Base-by-base conservation (phyloP, 495 filamentous ascomycete species). In the Xylaria longipes region DNA sequence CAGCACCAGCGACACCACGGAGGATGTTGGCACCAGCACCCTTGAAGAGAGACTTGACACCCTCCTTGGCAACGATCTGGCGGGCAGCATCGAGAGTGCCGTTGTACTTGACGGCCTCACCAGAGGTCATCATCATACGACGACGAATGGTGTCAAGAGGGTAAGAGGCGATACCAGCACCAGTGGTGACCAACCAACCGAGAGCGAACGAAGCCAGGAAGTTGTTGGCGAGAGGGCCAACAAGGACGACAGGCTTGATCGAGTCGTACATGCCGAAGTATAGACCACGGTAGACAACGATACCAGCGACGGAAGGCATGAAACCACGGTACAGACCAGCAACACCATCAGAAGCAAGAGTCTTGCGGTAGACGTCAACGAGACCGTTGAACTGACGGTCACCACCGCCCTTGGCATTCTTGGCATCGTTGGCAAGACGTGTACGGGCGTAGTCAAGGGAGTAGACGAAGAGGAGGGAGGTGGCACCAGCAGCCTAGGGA, bases 201-300 rank as follows among this genome's bases (percentile, higher is more conserved):
- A 99, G 95, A 80, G 89, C 78, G 94, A 98, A 99, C 68, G 96
- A 98, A 83, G 96, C 96, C 76, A 98, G 86, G 94, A 99, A 99
- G 91, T 94, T 97, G 87, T 94, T 94, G 87, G 94, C 91, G 79
- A 99, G 94, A 81, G 88, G 72, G 81, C 96, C 96, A 82, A 92
- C 89, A 65, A 99, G 93, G 85, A 98, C 83, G 84, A 98, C 93
- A 77, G 96, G 96, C 94, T 99, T 99, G 89, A 99, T 91, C 76
- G 96, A 99, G 87, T 98, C 96, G 94, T 99, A 98, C 92, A 99
- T 93, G 82, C 96, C 96, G 92, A 99, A 99, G 94, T 99, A 99
- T 76, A 99, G 94, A 97, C 96, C 96, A 93, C 96, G 97, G 92
- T 99, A 99, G 85, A 99, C 97, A 82, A 98, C 85, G 84, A 99